Base-by-base conservation (phyloP, 2,329 filamentous ascomycete species). In the Periconia sp. region DNA sequence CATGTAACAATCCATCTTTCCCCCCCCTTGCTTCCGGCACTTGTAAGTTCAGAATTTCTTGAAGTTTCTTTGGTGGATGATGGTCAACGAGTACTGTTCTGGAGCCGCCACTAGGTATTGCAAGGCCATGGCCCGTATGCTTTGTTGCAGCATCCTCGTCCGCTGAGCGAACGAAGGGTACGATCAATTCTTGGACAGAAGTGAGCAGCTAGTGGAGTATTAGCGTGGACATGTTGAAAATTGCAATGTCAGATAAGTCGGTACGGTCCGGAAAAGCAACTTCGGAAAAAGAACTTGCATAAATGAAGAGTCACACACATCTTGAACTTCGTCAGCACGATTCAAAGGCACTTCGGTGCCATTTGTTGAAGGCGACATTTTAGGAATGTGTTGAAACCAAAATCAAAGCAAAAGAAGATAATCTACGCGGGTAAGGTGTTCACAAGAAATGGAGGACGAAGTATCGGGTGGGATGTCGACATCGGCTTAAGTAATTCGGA, bases 101-200 rank as follows among this genome's bases (percentile, higher is more conserved):
- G 60, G 78, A 53, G 61, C 75, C 48, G 82, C 86, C 18, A 75
- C 77, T 63, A 87, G 88, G 84, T 78, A 86, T 66, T 72, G 79
- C 41, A 66, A 84, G 51, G 80, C 78, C 73, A 52, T 80, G 75
- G 17, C 83, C 84, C 0, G 77, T 37, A 71, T 76, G 54, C 79
- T 84, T 75, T 5, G 71, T 63, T 2, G 78, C 73, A 15, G 84
- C 80, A 58, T 80, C 74, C 42, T 85, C 77, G 68, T 92, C 87
- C 28, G 88, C 86, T n/a, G 79, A 75, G 48, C 75, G 78, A 57
- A 92, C 83, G 67, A 87, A 91, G 0, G 85, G 84, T 15, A 90
- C 73, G 43, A 92, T 80, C 40, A 90, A 76, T 7, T 77, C 72
- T 68, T 86, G 81, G 35, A 92, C 81, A 3, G 86, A 81, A 41